Evolutionary conservation across 768 basidiomycete genomes (phyloP).

Genomic region (Phlegmacium glaucopus): DNA sequence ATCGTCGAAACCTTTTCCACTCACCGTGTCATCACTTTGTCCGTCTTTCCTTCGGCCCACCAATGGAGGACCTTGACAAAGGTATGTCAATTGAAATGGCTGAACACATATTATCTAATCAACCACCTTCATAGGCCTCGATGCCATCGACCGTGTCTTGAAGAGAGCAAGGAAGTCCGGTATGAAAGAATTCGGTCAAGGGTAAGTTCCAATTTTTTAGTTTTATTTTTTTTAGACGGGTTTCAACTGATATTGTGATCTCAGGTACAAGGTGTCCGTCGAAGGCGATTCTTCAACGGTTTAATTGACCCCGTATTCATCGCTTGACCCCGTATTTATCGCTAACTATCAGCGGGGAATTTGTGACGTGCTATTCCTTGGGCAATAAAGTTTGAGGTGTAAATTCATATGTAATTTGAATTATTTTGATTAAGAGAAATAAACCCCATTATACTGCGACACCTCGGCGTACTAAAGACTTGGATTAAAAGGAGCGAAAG

Average conservation of each 20-base stretch:
- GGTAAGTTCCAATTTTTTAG: conserved; percentile 31
- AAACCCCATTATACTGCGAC: not conserved
- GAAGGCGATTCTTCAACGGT: not conserved
- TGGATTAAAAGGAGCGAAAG: conserved; percentile 75
- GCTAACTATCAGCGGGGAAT: too few species aligned
- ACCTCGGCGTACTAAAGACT: conserved; percentile 13
- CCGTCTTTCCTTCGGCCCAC: conserved; percentile 83
- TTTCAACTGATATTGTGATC: not conserved
- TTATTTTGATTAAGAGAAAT: too few species aligned
- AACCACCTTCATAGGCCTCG: conserved; percentile 51
- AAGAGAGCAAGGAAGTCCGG: conserved; percentile 64
- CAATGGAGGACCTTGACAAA: conserved; percentile 73
- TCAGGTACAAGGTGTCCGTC: conserved; percentile 28
- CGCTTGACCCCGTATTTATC: too few species aligned
- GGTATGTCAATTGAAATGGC: conserved; percentile 34
- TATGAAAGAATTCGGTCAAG: conserved; percentile 62
- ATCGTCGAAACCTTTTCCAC: conserved; percentile 85
- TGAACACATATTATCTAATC: not conserved
- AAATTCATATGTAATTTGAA: too few species aligned
- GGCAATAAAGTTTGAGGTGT: too few species aligned
- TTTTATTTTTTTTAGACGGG: too few species aligned
- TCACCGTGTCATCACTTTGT: conserved; percentile 91
- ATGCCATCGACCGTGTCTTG: conserved; percentile 81
- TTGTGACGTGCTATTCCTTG: not conserved
- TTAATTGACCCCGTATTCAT: not conserved